Evolutionary conservation across 257 asterid genomes (phyloP), one percentile per base, ranked within the genome.

Genomic region (Dorcoceras hygrometricum): DNA sequence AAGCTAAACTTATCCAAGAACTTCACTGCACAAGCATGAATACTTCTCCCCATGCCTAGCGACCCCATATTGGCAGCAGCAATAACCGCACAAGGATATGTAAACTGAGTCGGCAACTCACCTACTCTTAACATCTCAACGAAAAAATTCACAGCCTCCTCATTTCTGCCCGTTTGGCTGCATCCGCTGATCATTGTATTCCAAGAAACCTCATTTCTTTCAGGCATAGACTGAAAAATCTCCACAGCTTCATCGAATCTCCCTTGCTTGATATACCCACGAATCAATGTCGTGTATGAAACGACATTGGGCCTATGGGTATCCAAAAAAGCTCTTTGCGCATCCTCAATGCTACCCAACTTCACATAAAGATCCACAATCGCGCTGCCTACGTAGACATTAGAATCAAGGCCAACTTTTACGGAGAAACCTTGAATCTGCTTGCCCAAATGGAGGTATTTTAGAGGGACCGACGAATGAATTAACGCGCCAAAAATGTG

Each of bases 51-150:
- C 66, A 84, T 73, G n/a, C 90, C 86, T 8, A 92, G 32, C 0
- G 91, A 86, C 23, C 96, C 96, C 11, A 89, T 78, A 73, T 92
- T 92, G 2, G 96, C 90, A 11, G 91, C 84, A 8, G 95, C 92
- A 0, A 78, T 76, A 23, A 89, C 60, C 6, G 83, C 89, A 76
- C 83, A 80, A n/a, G 96, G 94, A 67, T 77, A 87, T 0, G 83
- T 79, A 0, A 75, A 70, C 11, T 80, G 82, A 56, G 74, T 78
- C 22, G 98, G 98, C 50, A 70, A 59, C n/a, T 57, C 59, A 32
- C 94, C 83, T 74, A 69, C 84, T 63, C 97, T 80, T 57, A 87
- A 66, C 98, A 92, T 92, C 78, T 77, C 85, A 3, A 78, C 71
- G 19, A 92, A 85, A 32, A 82, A 81, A 71, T 72, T 78, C 34